Conservation (phyloP, 2,329 filamentous ascomycete species). For the Macrophomina pseudophaseolina region DNA sequence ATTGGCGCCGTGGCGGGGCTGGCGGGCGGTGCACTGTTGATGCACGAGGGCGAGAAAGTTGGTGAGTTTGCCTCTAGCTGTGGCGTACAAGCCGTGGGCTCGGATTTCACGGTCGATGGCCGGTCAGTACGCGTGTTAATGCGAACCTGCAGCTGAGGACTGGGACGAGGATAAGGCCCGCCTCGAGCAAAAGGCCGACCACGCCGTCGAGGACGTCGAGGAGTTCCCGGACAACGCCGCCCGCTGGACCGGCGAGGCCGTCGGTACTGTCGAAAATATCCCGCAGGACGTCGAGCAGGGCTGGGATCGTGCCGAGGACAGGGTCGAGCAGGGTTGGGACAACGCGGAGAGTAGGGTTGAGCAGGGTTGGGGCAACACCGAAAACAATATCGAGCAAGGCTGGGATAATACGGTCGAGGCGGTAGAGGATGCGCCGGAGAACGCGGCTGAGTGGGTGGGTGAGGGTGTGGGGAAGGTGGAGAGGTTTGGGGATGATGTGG, state of each 20-base stretch:
- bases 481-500: conserved; percentile 30
- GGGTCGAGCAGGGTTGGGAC: conserved; percentile 36
- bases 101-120: no score
- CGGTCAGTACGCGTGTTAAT: no score
- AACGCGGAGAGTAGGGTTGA: conserved; percentile 37
- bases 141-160: conserved; percentile 36
- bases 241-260: conserved; percentile 29
- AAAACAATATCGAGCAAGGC: conserved; percentile 35
- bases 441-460: conserved; percentile 47
- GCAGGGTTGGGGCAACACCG: conserved; percentile 39
- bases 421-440: conserved; percentile 43
- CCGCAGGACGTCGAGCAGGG: conserved; percentile 36
- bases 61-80: conserved; percentile 37
- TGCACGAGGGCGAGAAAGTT: conserved; percentile 49
- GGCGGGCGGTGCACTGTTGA: conserved; percentile 50
- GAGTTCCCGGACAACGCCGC: conserved; percentile 38
- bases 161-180: conserved; percentile 42
- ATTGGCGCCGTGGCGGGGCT: conserved; percentile 49
- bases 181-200: conserved; percentile 34
- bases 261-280: conserved; percentile 43
- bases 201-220: conserved; percentile 35
- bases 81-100: no score
- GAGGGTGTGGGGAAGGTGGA: conserved; percentile 51
- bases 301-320: conserved; percentile 41
- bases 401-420: conserved; percentile 41